Conservation (phyloP, 2,329 filamentous ascomycete genomes). For the Penicillium concentricum region DNA sequence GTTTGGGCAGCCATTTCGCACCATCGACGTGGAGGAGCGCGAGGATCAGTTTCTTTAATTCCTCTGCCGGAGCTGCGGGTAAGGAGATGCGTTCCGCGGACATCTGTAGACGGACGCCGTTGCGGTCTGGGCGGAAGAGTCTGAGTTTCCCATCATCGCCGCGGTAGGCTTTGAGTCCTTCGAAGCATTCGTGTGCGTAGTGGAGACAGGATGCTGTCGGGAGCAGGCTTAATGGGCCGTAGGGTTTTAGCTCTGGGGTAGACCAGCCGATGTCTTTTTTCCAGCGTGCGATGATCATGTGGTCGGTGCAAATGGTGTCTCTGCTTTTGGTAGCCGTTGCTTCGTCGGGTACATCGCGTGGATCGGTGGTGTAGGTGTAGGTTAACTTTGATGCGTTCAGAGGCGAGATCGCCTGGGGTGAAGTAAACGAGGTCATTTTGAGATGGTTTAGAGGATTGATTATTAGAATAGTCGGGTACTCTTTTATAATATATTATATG, state of each 20-base stretch:
- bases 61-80: no score
- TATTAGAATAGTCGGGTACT: no score
- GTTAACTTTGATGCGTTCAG: neutral
- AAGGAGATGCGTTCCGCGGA: no score
- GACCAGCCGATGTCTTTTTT: conserved; percentile 63
- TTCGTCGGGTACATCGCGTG: neutral
- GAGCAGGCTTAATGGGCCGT: neutral
- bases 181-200: neutral
- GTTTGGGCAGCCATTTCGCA: no score
- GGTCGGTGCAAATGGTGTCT: conserved; percentile 52
- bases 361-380: neutral
- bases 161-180: neutral
- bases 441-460: no score
- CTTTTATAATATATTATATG: no score
- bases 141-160: neutral
- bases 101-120: neutral
- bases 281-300: conserved; percentile 76
- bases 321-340: neutral
- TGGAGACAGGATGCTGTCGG: neutral
- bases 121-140: neutral
- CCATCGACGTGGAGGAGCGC: no score
- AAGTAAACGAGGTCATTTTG: no score
- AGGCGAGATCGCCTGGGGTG: no score
- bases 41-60: no score
- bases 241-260: conserved; percentile 67